phyloP scores from a whole-genome alignment of 176 grass and related monocot species.

The Avena sativa region DNA sequence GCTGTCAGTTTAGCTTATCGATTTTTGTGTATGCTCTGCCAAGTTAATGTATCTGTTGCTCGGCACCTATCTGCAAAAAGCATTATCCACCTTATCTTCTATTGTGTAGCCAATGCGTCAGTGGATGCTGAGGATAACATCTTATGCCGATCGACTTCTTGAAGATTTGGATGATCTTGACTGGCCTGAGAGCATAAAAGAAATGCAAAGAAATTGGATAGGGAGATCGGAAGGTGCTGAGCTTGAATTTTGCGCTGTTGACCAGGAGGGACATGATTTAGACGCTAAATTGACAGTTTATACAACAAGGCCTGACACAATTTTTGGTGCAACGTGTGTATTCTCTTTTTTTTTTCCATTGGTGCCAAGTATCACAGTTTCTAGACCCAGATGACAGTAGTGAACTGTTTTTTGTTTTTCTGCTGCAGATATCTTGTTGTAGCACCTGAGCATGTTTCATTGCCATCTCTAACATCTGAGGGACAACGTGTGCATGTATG shows the following conservation, averaged over 20 bases:
- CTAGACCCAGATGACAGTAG: constrained; percentile 27
- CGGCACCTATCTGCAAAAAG: constrained; percentile 14
- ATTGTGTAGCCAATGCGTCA: constrained; percentile 87
- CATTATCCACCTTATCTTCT: constrained; percentile 22
- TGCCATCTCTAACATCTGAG: constrained; percentile 74
- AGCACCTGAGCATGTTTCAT: constrained; percentile 77
- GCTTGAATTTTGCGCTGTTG: constrained; percentile 71
- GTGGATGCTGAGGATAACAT: constrained; percentile 98
- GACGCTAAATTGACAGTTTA: constrained; percentile 68
- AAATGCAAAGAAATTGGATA: constrained; percentile 99
- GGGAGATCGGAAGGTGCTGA: constrained; percentile 91
- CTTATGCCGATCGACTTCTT: constrained; percentile 93
- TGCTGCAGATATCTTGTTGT: constrained; percentile 89
- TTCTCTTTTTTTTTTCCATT: constrained; percentile 12
- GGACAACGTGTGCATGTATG: constrained; percentile 67
- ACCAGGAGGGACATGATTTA: constrained; percentile 52
- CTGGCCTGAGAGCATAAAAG: constrained; percentile 98
- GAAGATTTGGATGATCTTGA: constrained; percentile 91
- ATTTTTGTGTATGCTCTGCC: constrained; percentile 21
- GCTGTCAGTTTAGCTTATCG: background rate
- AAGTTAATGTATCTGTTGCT: constrained; percentile 27
- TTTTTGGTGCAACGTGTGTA: constrained; percentile 93
- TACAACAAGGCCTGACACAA: constrained; percentile 93
- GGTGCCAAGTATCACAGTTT: background rate
- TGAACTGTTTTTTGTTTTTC: constrained; percentile 17